phyloP scores from a whole-genome alignment of 306 rosid genomes.

The Cucurbita moschata region DNA sequence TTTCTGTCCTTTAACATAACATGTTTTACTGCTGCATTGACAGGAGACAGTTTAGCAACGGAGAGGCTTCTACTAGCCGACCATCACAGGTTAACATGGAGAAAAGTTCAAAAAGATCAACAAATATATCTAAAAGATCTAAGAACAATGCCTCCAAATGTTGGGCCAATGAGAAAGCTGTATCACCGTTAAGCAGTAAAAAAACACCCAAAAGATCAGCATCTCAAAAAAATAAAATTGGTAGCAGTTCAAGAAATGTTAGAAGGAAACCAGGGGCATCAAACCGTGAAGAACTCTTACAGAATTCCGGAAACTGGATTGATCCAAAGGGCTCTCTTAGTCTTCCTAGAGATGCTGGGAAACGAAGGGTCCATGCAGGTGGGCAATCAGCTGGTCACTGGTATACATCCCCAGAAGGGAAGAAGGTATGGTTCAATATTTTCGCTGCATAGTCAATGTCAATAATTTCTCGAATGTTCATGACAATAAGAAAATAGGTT shows the following conservation, averaged over 20 bases:
- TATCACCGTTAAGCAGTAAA: slow-evolving; percentile 15
- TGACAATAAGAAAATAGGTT: not conserved
- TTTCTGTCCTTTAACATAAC: not conserved
- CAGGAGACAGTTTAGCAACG: slow-evolving; percentile 76
- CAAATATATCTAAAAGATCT: slow-evolving; percentile 15
- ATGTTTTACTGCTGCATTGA: slow-evolving; percentile 7
- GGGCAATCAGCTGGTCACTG: slow-evolving; percentile 69
- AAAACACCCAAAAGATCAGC: slow-evolving; percentile 28
- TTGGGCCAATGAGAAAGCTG: slow-evolving; percentile 43
- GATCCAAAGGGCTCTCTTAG: slow-evolving; percentile 41
- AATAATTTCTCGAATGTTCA: not conserved
- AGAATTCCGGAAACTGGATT: slow-evolving; percentile 47
- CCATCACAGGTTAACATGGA: slow-evolving; percentile 16
- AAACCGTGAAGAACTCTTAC: slow-evolving; percentile 16
- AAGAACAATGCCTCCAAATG: slow-evolving; percentile 24
- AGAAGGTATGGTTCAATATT: slow-evolving; percentile 32
- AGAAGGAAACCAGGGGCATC: slow-evolving; percentile 18
- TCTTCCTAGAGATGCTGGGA: slow-evolving; percentile 50
- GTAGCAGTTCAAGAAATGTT: slow-evolving; percentile 27
- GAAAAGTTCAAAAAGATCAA: slow-evolving; percentile 27
- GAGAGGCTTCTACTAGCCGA: slow-evolving; percentile 31
- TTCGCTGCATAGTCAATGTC: not conserved
- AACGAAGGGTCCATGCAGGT: slow-evolving; percentile 49
- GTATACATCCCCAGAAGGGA: slow-evolving; percentile 64
- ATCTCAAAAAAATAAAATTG: slow-evolving; percentile 24